Percentiles rank a stretch among this genome's conserved stretches.
phyloP scores from a whole-genome alignment of 257 asterid species.

The Jacaranda mimosifolia region DNA sequence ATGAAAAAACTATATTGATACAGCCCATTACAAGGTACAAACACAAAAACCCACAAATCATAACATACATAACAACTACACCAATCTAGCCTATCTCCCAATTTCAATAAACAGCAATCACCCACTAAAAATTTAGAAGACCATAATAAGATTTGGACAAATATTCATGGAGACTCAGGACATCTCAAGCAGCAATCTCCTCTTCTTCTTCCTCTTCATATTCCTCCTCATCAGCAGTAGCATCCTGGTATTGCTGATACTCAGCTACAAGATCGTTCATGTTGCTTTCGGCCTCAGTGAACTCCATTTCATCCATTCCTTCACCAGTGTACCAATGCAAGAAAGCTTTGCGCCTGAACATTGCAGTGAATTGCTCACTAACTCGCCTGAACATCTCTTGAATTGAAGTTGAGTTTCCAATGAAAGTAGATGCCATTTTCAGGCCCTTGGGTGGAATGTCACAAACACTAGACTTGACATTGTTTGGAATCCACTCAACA shows the following conservation, averaged over 20 bases:
- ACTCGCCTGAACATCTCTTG: constrained; percentile 58
- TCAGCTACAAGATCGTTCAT: constrained; percentile 57
- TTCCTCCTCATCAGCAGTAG: constrained; percentile 47
- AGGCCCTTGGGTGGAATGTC: constrained; percentile 60
- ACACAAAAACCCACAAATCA: constrained; percentile 20
- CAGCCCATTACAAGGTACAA: constrained; percentile 26
- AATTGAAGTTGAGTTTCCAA: constrained; percentile 56
- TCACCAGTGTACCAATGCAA: constrained; percentile 56
- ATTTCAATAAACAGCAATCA: constrained; percentile 2
- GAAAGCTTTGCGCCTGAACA: constrained; percentile 57
- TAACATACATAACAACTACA: constrained; percentile 6
- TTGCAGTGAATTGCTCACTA: constrained; percentile 57
- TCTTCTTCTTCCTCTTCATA: constrained; percentile 46
- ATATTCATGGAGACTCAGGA: neutral
- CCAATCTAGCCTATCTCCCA: no score
- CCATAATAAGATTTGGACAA: neutral
- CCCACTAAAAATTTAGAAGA: constrained; percentile 23
- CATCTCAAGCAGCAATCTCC: constrained; percentile 26
- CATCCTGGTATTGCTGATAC: constrained; percentile 54
- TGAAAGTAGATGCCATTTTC: constrained; percentile 53
- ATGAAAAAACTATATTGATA: constrained; percentile 15
- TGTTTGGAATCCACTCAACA: constrained; percentile 70
- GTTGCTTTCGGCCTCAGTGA: constrained; percentile 52
- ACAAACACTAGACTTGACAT: constrained; percentile 61
- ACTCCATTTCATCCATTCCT: constrained; percentile 55